These are phyloP conservation scores for Eremothecium cymbalariae DNA, from an alignment of 1,139 yeast genomes.

Conservation along the genomic window DNA sequence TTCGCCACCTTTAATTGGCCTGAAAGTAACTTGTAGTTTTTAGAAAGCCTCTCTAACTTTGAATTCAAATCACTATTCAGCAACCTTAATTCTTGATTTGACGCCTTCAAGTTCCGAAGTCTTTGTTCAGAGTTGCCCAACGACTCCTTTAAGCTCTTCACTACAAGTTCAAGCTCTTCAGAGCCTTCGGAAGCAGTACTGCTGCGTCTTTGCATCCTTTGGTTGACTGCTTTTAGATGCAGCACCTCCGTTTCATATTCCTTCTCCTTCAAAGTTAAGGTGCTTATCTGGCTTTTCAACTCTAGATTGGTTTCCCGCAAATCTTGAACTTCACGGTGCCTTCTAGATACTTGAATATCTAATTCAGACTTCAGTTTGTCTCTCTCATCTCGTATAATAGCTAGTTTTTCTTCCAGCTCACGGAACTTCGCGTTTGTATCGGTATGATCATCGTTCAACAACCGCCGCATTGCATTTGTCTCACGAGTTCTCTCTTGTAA, in stretches of 20 bases:
- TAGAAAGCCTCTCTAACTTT: constrained; percentile 57
- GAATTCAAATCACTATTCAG: constrained; percentile 60
- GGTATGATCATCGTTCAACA: constrained; percentile 62
- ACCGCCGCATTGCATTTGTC: constrained; percentile 59
- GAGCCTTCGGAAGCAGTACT: constrained; percentile 23
- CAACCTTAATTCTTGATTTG: constrained; percentile 51
- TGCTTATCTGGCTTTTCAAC: constrained; percentile 26
- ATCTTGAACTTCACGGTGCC: constrained; percentile 30
- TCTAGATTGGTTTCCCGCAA: constrained; percentile 27
- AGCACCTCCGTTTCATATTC: constrained; percentile 35
- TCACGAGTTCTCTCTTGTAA: constrained; percentile 78
- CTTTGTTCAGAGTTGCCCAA: constrained; percentile 44
- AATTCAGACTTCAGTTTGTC: constrained; percentile 49
- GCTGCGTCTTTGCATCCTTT: constrained; percentile 21
- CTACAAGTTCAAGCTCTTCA: constrained; percentile 29
- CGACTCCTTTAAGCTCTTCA: constrained; percentile 44
- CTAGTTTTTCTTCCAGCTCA: constrained; percentile 40
- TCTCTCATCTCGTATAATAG: constrained; percentile 47
- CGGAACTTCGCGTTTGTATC: constrained; percentile 42
- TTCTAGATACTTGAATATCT: constrained; percentile 44
- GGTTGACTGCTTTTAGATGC: constrained; percentile 20
- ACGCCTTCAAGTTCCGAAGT: constrained; percentile 46
- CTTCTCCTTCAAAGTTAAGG: constrained; percentile 28
- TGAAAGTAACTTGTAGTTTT: constrained; percentile 53
- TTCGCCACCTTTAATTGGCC: constrained; percentile 44